Conservation (phyloP, 345 rosid species). For the Physaria fendleri region DNA sequence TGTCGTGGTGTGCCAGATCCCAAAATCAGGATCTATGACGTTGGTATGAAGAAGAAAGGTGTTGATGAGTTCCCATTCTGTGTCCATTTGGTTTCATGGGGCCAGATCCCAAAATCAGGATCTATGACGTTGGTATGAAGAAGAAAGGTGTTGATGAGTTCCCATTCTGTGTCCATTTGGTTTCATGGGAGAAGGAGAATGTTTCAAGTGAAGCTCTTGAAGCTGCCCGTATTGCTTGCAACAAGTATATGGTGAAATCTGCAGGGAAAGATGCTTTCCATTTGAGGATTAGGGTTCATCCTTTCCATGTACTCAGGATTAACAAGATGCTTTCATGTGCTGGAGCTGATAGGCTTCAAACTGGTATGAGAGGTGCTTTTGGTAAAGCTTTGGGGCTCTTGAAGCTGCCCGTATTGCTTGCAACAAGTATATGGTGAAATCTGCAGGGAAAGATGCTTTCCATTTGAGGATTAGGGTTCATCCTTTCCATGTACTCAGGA, state of each 20-base stretch:
- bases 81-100: slow-evolving; percentile 79
- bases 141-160: slow-evolving; percentile 76
- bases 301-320: slow-evolving; percentile 72
- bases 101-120: slow-evolving; percentile 71
- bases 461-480: slow-evolving; percentile 71
- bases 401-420: slow-evolving; percentile 84
- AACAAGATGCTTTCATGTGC: slow-evolving; percentile 89
- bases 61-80: slow-evolving; percentile 80
- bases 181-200: slow-evolving; percentile 74
- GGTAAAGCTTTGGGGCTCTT: slow-evolving; percentile 76
- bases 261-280: slow-evolving; percentile 84
- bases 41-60: slow-evolving; percentile 77
- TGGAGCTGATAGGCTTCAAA: slow-evolving; percentile 85
- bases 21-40: slow-evolving; percentile 74
- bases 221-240: slow-evolving; percentile 81
- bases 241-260: slow-evolving; percentile 65
- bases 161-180: slow-evolving; percentile 77
- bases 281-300: slow-evolving; percentile 66
- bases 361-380: slow-evolving; percentile 79
- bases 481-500: slow-evolving; percentile 72
- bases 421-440: slow-evolving; percentile 71
- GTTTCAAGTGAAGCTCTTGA: slow-evolving; percentile 76
- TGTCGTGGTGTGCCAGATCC: slow-evolving; percentile 80
- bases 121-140: slow-evolving; percentile 80
- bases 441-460: slow-evolving; percentile 74